Evolutionary conservation across 169 alveolate genomes (phyloP).

Genomic region (Cryptosporidium ubiquitum): DNA sequence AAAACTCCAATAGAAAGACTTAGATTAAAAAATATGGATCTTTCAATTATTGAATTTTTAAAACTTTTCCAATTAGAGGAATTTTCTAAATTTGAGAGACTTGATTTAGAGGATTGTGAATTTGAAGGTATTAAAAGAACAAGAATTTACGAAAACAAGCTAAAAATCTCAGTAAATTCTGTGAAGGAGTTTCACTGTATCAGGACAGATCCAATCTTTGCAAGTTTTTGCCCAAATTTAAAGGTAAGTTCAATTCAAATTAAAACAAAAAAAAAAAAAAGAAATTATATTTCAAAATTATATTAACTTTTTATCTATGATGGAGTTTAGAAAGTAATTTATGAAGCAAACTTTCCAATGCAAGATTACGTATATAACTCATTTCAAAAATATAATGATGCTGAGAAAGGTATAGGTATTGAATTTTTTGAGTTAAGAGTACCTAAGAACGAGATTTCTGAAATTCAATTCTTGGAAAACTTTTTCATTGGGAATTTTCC

Average conservation of each 20-base stretch:
- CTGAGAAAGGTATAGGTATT: background rate
- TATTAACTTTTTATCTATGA: background rate
- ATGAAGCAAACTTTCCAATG: conserved; percentile 9
- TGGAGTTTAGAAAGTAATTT: background rate
- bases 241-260: conserved; percentile 27
- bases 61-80: background rate
- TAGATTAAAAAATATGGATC: background rate
- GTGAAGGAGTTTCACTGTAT: background rate
- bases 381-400: background rate
- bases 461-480: background rate
- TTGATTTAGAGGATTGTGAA: conserved; percentile 50
- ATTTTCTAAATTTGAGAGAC: background rate
- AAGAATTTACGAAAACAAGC: background rate
- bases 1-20: background rate
- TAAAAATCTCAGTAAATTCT: background rate
- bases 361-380: background rate
- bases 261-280: too few relatives aligned
- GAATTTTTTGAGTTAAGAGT: conserved; percentile 26
- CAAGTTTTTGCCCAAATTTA: conserved; percentile 11
- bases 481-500: conserved; percentile 23
- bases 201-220: conserved; percentile 24
- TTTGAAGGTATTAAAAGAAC: background rate
- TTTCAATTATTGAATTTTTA: background rate
- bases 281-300: background rate
- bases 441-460: background rate